Conservation (phyloP, 2,329 filamentous ascomycete species). For the Fusarium aywerte region DNA sequence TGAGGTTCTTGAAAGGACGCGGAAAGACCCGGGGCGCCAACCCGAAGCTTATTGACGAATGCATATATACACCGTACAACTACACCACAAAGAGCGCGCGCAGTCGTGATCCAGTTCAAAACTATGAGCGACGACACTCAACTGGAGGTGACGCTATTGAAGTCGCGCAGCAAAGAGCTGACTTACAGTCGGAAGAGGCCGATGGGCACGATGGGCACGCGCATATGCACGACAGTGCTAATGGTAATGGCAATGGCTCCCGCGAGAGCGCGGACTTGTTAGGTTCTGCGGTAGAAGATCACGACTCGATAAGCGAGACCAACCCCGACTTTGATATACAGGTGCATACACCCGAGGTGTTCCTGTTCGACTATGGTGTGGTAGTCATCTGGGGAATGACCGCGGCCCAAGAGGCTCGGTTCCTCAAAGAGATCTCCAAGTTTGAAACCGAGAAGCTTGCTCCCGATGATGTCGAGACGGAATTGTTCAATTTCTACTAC, state of each 20-base stretch:
- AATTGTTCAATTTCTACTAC: slow-evolving; percentile 99
- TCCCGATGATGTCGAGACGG: slow-evolving; percentile 89
- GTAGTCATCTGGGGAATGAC: slow-evolving; percentile 99
- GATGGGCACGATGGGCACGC: slow-evolving; percentile 41
- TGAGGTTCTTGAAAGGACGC: slow-evolving; percentile 90
- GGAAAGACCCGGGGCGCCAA: slow-evolving; percentile 80
- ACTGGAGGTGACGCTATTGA: slow-evolving; percentile 72
- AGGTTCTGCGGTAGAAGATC: slow-evolving; percentile 51
- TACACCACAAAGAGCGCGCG: slow-evolving; percentile 65
- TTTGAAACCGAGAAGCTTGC: slow-evolving; percentile 93
- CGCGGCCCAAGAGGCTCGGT: slow-evolving; percentile 85
- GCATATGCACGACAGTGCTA: slow-evolving; percentile 42
- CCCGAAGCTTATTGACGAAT: slow-evolving; percentile 96
- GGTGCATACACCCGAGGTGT: slow-evolving; percentile 92
- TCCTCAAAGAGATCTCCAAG: slow-evolving; percentile 92
- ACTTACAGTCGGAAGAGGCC: slow-evolving; percentile 60
- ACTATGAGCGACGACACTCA: slow-evolving; percentile 76
- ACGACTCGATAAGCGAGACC: slow-evolving; percentile 55
- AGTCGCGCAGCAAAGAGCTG: slow-evolving; percentile 61
- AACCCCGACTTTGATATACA: slow-evolving; percentile 83
- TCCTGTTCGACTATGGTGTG: slow-evolving; percentile 96
- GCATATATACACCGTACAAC: slow-evolving; percentile 93
- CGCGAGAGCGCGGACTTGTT: slow-evolving; percentile 50
- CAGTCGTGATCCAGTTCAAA: slow-evolving; percentile 54
- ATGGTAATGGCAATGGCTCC: slow-evolving; percentile 43